A percentile compares a stretch with the other conserved stretches of the same genome.
Conservation (phyloP, 129 eudicot genomes). For the Saussurea involucrata region DNA sequence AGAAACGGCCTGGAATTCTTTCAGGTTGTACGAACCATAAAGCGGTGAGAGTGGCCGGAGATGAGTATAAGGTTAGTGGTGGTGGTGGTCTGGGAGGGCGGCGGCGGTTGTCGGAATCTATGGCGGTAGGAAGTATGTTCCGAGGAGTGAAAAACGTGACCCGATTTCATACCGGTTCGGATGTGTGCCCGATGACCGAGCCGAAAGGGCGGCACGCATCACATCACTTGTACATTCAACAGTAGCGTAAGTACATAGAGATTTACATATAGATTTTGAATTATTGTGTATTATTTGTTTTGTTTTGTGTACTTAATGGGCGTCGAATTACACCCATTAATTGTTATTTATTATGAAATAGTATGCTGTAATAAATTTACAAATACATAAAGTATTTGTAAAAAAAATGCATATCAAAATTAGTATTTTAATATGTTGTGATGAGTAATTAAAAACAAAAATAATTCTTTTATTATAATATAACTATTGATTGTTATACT, state of each 20-base stretch:
- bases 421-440: too few species aligned
- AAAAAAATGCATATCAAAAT: too few species aligned
- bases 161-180: slow-evolving; percentile 32
- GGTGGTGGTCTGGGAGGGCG: slow-evolving; percentile 21
- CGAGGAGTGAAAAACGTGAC: slow-evolving; percentile 39
- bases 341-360: neutral
- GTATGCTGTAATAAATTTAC: neutral
- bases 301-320: neutral
- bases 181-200: slow-evolving; percentile 21
- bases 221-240: slow-evolving; percentile 35
- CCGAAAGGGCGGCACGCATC: slow-evolving; percentile 17
- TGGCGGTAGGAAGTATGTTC: slow-evolving; percentile 40
- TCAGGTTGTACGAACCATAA: slow-evolving; percentile 67
- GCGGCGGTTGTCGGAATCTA: slow-evolving; percentile 29
- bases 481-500: too few species aligned
- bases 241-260: slow-evolving; percentile 15
- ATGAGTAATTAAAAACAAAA: too few species aligned
- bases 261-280: slow-evolving; percentile 5
- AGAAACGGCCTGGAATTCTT: slow-evolving; percentile 42
- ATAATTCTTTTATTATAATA: too few species aligned
- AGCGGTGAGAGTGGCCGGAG: slow-evolving; percentile 66
- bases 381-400: neutral
- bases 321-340: neutral
- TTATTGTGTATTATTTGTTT: neutral
- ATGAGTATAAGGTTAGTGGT: slow-evolving; percentile 25